A percentile compares a stretch with the other conserved stretches of the same genome.
These are phyloP conservation scores for Rhamnella rubrinervis DNA, from an alignment of 331 rosid species.

Conservation along the genomic window DNA sequence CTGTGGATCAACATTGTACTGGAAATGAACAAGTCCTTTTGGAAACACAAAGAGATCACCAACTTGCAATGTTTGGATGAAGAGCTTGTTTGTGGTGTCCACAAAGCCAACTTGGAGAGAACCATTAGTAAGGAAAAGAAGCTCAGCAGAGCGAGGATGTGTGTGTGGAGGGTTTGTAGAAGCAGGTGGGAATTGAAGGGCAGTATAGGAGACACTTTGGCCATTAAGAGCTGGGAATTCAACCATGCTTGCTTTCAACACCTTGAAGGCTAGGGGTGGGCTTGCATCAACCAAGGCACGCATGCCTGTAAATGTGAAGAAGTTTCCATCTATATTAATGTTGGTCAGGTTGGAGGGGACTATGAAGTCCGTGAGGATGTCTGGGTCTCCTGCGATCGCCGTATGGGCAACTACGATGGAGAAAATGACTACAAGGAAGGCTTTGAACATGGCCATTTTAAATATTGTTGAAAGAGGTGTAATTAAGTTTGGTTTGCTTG, in stretches of 20 bases:
- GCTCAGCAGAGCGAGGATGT: constrained; percentile 39
- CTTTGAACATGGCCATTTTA: constrained; percentile 8
- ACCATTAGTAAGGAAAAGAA: constrained; percentile 16
- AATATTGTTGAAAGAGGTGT: not conserved
- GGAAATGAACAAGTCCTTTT: too few relatives aligned
- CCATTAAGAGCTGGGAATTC: constrained; percentile 56
- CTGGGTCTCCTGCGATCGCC: constrained; percentile 25
- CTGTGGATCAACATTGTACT: too few relatives aligned
- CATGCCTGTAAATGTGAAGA: constrained; percentile 59
- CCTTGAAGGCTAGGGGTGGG: constrained; percentile 28
- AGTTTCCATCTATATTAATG: constrained; percentile 21
- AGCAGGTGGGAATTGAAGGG: constrained; percentile 26
- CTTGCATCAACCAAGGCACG: constrained; percentile 7
- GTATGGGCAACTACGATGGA: constrained; percentile 5
- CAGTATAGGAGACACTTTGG: constrained; percentile 35
- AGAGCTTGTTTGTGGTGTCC: constrained; percentile 24
- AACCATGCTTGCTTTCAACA: constrained; percentile 26
- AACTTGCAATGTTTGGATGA: too few relatives aligned
- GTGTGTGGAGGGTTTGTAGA: constrained; percentile 26
- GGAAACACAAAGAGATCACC: too few relatives aligned
- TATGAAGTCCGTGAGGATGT: constrained; percentile 37
- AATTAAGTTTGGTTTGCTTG: not conserved
- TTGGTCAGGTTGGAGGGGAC: constrained; percentile 18
- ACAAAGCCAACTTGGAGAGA: constrained; percentile 15
- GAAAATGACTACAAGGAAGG: not conserved